These are phyloP conservation scores for Millerozyma miso DNA, from an alignment of 805 yeast species.

Conservation along the genomic window DNA sequence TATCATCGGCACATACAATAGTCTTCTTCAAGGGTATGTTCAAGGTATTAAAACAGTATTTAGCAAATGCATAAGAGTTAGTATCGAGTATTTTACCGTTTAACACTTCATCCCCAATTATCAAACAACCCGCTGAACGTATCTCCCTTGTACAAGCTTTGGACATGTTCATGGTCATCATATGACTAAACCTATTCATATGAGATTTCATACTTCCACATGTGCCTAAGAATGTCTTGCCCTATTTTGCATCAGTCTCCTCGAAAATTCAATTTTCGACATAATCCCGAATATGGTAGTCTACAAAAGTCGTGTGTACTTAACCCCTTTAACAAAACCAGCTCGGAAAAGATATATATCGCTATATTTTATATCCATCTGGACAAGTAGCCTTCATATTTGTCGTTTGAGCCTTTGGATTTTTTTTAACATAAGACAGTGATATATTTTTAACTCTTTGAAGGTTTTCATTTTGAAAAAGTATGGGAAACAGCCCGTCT, in stretches of 20 bases:
- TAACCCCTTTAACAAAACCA: neutral
- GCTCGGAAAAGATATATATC: neutral
- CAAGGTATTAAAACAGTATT: constrained; percentile 54
- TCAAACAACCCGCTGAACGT: constrained; percentile 46
- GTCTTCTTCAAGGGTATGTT: constrained; percentile 67
- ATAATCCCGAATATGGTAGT: neutral
- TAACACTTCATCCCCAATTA: constrained; percentile 85
- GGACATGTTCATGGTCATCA: neutral
- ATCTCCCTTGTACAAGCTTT: constrained; percentile 11
- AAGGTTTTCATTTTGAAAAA: constrained; percentile 3
- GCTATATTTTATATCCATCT: neutral
- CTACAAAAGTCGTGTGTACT: neutral
- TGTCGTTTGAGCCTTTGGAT: neutral
- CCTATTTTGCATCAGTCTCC: too few species aligned
- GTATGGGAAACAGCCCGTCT: constrained; percentile 68
- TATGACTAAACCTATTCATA: neutral
- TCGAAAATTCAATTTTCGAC: too few species aligned
- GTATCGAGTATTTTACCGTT: constrained; percentile 82
- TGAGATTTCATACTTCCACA: too few species aligned
- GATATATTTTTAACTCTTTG: neutral
- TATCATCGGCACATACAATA: constrained; percentile 75
- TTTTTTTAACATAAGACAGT: neutral
- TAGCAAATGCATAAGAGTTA: constrained; percentile 69
- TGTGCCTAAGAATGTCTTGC: too few species aligned
- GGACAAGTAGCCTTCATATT: neutral